Evolutionary conservation across 176 grass and related monocot genomes (phyloP), one percentile per base, ranked within the genome.

Genomic region (Ensete ventricosum): DNA sequence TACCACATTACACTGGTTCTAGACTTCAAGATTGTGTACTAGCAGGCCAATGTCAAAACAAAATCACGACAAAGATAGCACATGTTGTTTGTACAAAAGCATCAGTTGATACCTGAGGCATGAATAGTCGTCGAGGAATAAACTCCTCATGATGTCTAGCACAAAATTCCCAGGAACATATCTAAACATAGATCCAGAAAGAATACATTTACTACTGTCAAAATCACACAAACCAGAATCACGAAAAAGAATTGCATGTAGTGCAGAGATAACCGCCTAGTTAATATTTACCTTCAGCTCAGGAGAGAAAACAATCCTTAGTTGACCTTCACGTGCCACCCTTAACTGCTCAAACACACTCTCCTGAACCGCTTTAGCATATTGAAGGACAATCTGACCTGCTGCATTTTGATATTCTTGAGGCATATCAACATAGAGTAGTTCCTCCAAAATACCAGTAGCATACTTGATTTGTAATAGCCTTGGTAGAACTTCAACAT

Each of bases 381-480:
- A 96, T 82, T 96, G 89, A 72, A 96, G 82, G 75, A 96, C 87
- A 84, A 96, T 90, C 81, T 96, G 89, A 55, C 93, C 87, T 67
- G 89, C 83, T 72, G 83, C 67, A 77, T 96, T 96, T 43, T 90
- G 90, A 54, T 91, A 96, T 50, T 96, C 93, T 14, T 67, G 83
- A 1, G 93, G 93, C 93, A 96, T 96, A 68, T 96, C 93, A 72
- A 96, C 85, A 83, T 96, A 96, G 24, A 96, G 78, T 81, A 96
- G 84, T 70, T 96, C 93, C 82, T 96, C 89, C 62, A 96, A 63
- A 11, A 87, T 96, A 67, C 93, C 93, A 81, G 87, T 96, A 57
- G 85, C 93, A 75, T 96, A 96, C 80, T 92, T 96, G 63, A 92
- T 96, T 76, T 92, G 93, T 79, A 85, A 96, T 54, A 96, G 73